Conservation (phyloP, 2,329 filamentous ascomycete species). For the Alternaria arborescens region DNA sequence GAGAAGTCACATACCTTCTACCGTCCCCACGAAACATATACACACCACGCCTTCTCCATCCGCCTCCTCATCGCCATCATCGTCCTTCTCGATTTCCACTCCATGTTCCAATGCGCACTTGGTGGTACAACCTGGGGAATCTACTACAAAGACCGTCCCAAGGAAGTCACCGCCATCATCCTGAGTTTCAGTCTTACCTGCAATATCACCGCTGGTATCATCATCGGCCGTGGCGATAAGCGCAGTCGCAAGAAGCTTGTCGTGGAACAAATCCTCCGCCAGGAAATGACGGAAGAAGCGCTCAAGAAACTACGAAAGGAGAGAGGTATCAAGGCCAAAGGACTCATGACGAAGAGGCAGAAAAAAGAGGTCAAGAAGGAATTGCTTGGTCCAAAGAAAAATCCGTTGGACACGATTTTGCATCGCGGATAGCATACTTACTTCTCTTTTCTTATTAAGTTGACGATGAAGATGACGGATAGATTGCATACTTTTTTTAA, state of each 20-base stretch:
- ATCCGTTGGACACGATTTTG: conserved; percentile 36
- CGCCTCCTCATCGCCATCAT: conserved; percentile 77
- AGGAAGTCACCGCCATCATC: conserved; percentile 81
- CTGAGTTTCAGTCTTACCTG: conserved; percentile 79
- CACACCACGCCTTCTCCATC: conserved; percentile 80
- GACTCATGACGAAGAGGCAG: conserved; percentile 36
- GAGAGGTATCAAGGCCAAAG: conserved; percentile 41
- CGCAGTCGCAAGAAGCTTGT: conserved; percentile 86
- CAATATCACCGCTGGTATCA: conserved; percentile 78
- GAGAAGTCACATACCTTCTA: conserved; percentile 87
- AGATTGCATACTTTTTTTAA: conserved; percentile 1
- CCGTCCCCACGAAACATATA: conserved; percentile 86
- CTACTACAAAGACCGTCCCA: conserved; percentile 72
- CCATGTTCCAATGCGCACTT: conserved; percentile 79
- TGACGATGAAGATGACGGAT: neutral
- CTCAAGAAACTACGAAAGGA: conserved; percentile 64
- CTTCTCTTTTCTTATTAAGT: neutral
- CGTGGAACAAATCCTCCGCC: conserved; percentile 75
- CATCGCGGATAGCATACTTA: conserved; percentile 31
- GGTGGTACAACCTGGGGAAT: conserved; percentile 83
- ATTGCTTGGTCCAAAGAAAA: conserved; percentile 35
- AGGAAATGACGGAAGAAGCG: conserved; percentile 74
- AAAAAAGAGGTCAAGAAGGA: conserved; percentile 33
- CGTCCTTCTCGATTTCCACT: conserved; percentile 79
- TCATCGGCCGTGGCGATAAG: conserved; percentile 79